A percentile compares a stretch with the other conserved stretches of the same genome.
These are phyloP conservation scores for Prinsepia uniflora DNA, from an alignment of 306 rosid genomes.

Conservation along the genomic window DNA sequence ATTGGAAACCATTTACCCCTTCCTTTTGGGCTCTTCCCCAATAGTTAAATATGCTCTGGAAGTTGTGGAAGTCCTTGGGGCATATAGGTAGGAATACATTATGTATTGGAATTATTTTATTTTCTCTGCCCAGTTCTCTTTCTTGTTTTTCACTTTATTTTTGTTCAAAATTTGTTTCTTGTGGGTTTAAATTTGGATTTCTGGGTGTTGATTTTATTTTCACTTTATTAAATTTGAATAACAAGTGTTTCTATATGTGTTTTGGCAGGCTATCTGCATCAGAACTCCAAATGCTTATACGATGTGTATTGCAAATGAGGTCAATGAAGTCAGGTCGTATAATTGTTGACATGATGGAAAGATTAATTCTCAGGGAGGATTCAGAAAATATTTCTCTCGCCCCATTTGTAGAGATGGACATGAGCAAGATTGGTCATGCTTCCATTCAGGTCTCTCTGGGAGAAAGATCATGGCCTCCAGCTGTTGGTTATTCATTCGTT, in stretches of 20 bases:
- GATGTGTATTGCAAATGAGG: slow-evolving; percentile 83
- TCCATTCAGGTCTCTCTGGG: slow-evolving; percentile 97
- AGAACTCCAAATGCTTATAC: slow-evolving; percentile 73
- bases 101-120: slow-evolving; percentile 17
- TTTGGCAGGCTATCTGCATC: slow-evolving; percentile 72
- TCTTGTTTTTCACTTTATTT: slow-evolving; percentile 4
- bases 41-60: slow-evolving; percentile 74
- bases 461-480: slow-evolving; percentile 99
- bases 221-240: slow-evolving; percentile 4
- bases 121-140: slow-evolving; percentile 18
- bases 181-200: slow-evolving; percentile 26
- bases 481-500: slow-evolving; percentile 98
- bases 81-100: slow-evolving; percentile 64
- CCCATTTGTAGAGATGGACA: slow-evolving; percentile 93
- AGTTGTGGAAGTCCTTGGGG: slow-evolving; percentile 92
- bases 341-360: slow-evolving; percentile 91
- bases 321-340: slow-evolving; percentile 68
- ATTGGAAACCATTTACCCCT: slow-evolving; percentile 85
- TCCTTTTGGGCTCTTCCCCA: slow-evolving; percentile 81
- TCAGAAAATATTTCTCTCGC: slow-evolving; percentile 79
- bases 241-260: slow-evolving; percentile 11
- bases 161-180: neutral
- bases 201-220: neutral
- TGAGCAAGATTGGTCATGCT: slow-evolving; percentile 93
- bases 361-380: slow-evolving; percentile 72